A percentile compares a stretch with the other conserved stretches of the same genome.
These are phyloP conservation scores for Leccinellum luteum DNA, from an alignment of 768 basidiomycete genomes.

Conservation along the genomic window DNA sequence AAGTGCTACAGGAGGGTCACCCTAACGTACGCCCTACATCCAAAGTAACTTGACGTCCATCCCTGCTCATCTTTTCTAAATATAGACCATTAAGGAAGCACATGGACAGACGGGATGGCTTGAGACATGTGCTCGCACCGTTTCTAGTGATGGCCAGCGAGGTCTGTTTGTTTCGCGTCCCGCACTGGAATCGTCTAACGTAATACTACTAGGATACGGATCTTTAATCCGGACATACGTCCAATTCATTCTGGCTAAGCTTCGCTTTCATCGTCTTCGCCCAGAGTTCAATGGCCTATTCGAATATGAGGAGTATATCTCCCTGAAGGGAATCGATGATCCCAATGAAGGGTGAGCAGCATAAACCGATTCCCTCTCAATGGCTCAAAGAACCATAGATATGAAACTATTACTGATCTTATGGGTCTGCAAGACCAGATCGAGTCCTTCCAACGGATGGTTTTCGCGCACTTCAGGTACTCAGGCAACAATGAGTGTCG, in stretches of 20 bases:
- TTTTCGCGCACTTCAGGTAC: conserved; percentile 91
- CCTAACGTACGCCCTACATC: conserved; percentile 59
- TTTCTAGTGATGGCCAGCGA: conserved; percentile 72
- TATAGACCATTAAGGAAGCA: conserved; percentile 91
- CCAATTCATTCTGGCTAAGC: conserved; percentile 91
- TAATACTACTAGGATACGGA: conserved; percentile 68
- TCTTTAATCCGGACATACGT: conserved; percentile 97
- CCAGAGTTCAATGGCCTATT: conserved; percentile 99
- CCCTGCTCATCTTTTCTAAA: conserved; percentile 10
- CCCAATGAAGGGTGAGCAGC: conserved; percentile 88
- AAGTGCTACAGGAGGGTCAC: conserved; percentile 97
- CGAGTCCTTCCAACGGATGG: conserved; percentile 96
- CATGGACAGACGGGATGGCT: conserved; percentile 95
- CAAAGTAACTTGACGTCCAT: conserved; percentile 1
- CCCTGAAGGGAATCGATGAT: conserved; percentile 95
- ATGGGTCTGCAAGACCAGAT: conserved; percentile 99
- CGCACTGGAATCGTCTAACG: conserved; percentile 3
- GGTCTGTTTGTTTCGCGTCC: conserved; percentile 42
- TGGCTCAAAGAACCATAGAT: conserved; percentile 52
- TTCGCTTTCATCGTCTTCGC: conserved; percentile 91
- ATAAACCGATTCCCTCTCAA: conserved; percentile 2
- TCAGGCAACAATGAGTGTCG: conserved; percentile 93
- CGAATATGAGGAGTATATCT: conserved; percentile 98
- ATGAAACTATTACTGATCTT: conserved; percentile 95
- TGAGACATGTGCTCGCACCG: conserved; percentile 92